These are phyloP conservation scores for Madurella fahalii DNA, from an alignment of 2,329 filamentous ascomycete species.

Conservation along the genomic window DNA sequence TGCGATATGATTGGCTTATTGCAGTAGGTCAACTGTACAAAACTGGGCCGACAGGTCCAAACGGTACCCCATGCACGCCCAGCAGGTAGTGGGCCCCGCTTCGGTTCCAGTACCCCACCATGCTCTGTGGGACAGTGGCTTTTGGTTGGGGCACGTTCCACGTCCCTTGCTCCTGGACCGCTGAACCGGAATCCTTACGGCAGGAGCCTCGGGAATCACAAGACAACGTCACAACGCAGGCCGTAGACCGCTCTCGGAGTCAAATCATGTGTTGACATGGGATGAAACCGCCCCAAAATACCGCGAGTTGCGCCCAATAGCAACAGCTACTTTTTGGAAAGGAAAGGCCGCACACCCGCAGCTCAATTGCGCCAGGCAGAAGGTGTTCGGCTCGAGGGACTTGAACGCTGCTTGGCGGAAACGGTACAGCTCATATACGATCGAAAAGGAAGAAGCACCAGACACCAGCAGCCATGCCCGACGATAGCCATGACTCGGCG, in stretches of 20 bases:
- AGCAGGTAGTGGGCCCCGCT: too few relatives aligned
- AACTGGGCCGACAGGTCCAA: too few relatives aligned
- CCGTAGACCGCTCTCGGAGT: too few relatives aligned
- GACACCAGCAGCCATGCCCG: conserved; percentile 30
- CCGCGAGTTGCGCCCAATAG: not conserved
- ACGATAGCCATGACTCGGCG: conserved; percentile 36
- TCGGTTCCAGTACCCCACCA: not conserved
- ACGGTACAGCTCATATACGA: not conserved
- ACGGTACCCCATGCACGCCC: too few relatives aligned
- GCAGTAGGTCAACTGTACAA: too few relatives aligned
- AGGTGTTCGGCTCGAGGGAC: too few relatives aligned
- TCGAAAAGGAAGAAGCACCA: conserved; percentile 12
- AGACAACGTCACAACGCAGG: not conserved
- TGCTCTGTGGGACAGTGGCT: not conserved
- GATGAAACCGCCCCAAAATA: not conserved
- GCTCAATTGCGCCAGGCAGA: not conserved
- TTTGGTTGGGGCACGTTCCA: not conserved
- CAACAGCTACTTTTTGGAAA: not conserved
- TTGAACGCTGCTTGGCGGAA: not conserved
- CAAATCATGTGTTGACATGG: not conserved
- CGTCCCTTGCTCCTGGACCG: not conserved
- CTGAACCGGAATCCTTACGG: not conserved
- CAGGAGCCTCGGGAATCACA: not conserved
- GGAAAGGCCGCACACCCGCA: not conserved
- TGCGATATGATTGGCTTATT: too few relatives aligned